Evolutionary conservation across 768 basidiomycete genomes (phyloP).

Genomic region (Russula compacta): DNA sequence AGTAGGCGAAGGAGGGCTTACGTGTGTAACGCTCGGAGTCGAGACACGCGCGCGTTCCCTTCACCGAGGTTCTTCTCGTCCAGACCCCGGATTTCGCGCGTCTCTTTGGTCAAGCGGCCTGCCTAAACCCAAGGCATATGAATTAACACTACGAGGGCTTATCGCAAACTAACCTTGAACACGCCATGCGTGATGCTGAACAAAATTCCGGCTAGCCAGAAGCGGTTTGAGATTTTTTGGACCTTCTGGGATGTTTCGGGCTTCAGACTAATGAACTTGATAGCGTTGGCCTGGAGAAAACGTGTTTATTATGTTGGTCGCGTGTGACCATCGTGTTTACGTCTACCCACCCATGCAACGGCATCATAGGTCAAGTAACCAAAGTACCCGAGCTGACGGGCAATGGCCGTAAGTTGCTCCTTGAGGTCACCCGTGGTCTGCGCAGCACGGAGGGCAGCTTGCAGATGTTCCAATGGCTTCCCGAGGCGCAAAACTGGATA

Average conservation of each 20-base stretch:
- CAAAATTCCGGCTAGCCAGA: constrained; percentile 83
- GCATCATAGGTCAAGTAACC: constrained; percentile 79
- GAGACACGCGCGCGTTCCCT: constrained; percentile 57
- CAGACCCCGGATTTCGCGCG: constrained; percentile 42
- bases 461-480: constrained; percentile 89
- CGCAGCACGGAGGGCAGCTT: constrained; percentile 73
- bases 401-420: constrained; percentile 73
- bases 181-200: constrained; percentile 66
- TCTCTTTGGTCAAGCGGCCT: constrained; percentile 51
- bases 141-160: neutral
- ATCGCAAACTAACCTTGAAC: constrained; percentile 43
- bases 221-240: constrained; percentile 60
- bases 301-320: neutral
- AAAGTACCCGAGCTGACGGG: constrained; percentile 81
- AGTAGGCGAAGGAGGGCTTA: constrained; percentile 26
- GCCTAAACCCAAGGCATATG: constrained; percentile 33
- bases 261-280: constrained; percentile 53
- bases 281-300: constrained; percentile 44
- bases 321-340: neutral
- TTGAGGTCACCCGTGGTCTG: constrained; percentile 43
- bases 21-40: constrained; percentile 47
- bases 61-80: constrained; percentile 61
- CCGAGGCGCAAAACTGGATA: constrained; percentile 81
- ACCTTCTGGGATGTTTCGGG: constrained; percentile 54
- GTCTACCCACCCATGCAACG: constrained; percentile 66